Base-by-base conservation (phyloP, 106 monocot genomes). In the Xerophyta viscosa region DNA sequence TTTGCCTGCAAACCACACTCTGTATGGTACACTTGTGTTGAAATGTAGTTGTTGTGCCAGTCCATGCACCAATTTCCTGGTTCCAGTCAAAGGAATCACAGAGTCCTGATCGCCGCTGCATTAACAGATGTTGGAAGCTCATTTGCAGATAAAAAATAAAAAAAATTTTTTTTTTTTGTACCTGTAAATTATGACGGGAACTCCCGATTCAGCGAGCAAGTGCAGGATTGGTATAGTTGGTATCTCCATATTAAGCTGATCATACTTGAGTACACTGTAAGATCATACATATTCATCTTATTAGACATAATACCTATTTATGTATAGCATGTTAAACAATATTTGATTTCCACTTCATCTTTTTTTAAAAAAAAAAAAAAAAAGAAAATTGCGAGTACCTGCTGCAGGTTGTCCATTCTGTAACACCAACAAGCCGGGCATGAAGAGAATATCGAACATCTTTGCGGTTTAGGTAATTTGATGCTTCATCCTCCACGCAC, bases 61-160 rank as follows among this genome's bases (percentile, higher is more conserved):
- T 13, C 62, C 89, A 11, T 86, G 76, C 0, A 98, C 81, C 14
- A 98, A 66, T 0, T 78, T 79, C 36, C 96, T 20, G 52, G 85
- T 98, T 14, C 96, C 96, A 0, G 85, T 98, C 41, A 98, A 56
- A 33, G 96, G 96, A 45, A 98, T 86, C 0, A 98, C 96, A 1
- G 96, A 98, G 33, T 98, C 96, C 58, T 98, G 96, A 82, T 98
- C 96, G n/a, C 96, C 96, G 48, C 96, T 98, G 65, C 39, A 39
- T 39, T 1, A 39, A 39, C 39, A 39, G 13, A 39, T 1, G 20
- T 8, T 7, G 39, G 6, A 39, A 39, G 15, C 1, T 39, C 1
- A 39, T 12, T 12, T 39, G 13, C n/a, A n/a, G n/a, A n/a, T n/a
- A n/a, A n/a, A n/a, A n/a, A n/a, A 27, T 22, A 22, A n/a, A n/a